Evolutionary conservation across 2,329 filamentous ascomycete species (phyloP).

Genomic region (Hypomyces rosellus): DNA sequence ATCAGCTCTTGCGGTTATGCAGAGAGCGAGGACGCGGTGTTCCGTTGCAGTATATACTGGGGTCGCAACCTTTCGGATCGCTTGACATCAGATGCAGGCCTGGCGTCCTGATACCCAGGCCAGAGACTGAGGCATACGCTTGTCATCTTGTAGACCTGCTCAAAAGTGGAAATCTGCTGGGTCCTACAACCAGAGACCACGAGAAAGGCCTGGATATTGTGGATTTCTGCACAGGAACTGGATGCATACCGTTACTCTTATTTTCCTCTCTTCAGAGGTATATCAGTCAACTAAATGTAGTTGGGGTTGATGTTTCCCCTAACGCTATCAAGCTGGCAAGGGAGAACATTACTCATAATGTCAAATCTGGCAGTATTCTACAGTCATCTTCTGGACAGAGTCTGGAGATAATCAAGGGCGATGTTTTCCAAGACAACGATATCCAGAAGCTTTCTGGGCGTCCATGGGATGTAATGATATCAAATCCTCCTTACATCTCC

Average conservation of each 20-base stretch:
- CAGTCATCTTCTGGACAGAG: slow-evolving; percentile 14
- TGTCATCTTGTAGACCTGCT: slow-evolving; percentile 46
- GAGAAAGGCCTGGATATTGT: slow-evolving; percentile 52
- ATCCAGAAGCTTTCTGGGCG: slow-evolving; percentile 20
- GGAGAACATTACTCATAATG: slow-evolving; percentile 55
- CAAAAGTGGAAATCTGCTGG: slow-evolving; percentile 16
- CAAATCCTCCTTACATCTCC: slow-evolving; percentile 91
- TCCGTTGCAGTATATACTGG: slow-evolving; percentile 85
- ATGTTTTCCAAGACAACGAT: slow-evolving; percentile 42
- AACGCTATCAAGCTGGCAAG: slow-evolving; percentile 58
- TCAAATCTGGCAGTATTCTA: slow-evolving; percentile 18
- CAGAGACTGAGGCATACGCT: slow-evolving; percentile 67
- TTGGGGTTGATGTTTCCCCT: slow-evolving; percentile 68
- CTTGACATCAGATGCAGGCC: slow-evolving; percentile 70
- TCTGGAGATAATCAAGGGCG: slow-evolving; percentile 40
- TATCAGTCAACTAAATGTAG: slow-evolving; percentile 40
- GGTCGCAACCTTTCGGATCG: slow-evolving; percentile 79
- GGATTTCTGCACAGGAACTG: slow-evolving; percentile 86
- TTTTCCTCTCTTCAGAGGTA: slow-evolving; percentile 50
- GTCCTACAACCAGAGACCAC: slow-evolving; percentile 5
- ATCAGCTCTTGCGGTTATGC: slow-evolving; percentile 37
- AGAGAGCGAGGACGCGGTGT: slow-evolving; percentile 51
- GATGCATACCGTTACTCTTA: slow-evolving; percentile 79
- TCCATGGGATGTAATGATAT: slow-evolving; percentile 62
- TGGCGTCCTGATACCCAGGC: slow-evolving; percentile 81